These are phyloP conservation scores for Helichrysum umbraculigerum DNA, from an alignment of 129 eudicot genomes.

Conservation along the genomic window DNA sequence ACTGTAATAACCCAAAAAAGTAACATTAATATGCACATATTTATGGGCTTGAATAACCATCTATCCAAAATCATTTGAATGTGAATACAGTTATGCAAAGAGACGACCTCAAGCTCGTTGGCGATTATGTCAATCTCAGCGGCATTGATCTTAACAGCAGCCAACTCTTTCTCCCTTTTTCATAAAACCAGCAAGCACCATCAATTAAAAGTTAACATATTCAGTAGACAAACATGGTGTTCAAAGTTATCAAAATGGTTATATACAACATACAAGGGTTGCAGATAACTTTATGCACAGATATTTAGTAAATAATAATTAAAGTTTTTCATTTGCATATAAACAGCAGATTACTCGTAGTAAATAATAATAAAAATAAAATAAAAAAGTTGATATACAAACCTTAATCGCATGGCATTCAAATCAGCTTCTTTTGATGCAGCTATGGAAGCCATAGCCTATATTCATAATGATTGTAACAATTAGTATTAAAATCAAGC, in stretches of 20 bases:
- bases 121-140: conserved; percentile 93
- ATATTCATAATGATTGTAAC: not conserved
- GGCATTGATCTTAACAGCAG: conserved; percentile 91
- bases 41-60: not conserved
- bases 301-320: not conserved
- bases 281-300: not conserved
- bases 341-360: not conserved
- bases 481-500: not conserved
- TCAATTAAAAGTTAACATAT: not conserved
- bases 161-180: conserved; percentile 92
- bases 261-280: too few species aligned
- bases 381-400: not conserved
- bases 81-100: not conserved
- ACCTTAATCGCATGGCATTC: conserved; percentile 91
- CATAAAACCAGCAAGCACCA: not conserved
- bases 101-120: conserved; percentile 82
- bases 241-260: not conserved
- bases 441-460: conserved; percentile 97
- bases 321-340: too few species aligned
- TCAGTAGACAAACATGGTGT: not conserved
- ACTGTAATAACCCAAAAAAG: conserved; percentile 32
- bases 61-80: not conserved
- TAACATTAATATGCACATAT: not conserved
- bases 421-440: conserved; percentile 98
- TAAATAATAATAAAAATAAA: not conserved